Evolutionary conservation across 2,329 filamentous ascomycete species (phyloP), one percentile per base, ranked within the genome.

Genomic region (Aspergillaceae sp.): DNA sequence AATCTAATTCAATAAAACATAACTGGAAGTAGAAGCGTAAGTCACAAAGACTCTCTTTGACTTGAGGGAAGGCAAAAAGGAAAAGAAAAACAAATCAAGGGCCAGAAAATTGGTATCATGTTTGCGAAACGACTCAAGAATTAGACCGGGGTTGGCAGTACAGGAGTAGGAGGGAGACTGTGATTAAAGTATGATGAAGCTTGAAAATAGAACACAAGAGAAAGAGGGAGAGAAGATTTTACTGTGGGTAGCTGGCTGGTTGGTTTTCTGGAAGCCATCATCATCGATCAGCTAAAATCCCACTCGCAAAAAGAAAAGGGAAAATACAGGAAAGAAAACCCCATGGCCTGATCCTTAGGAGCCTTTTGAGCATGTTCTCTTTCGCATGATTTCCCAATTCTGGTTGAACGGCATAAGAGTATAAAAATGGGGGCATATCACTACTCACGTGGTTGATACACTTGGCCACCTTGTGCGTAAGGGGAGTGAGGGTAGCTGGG

Each of bases 381-480:
- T 38, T 38, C 36, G 27, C 36, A 38, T 38, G 36, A 38, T 38
- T 38, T 7, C 36, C 36, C 36, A 28, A 38, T 38, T 9, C 36
- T 38, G 36, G 19, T 38, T 9, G 10, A 38, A 38, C 36, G 7
- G 27, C 26, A 19, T n/a, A 28, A 28, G 55, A 56, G 53, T 38
- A 54, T 45, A 47, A 48, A 48, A 51, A 51, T 43, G 52, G 51
- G 45, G 50, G 7, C 9, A 27, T 51, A 50, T 19, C 19, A 44
- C 61, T 69, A 73, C 68, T 74, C 69, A 70, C 71, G 70, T 66
- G 69, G 69, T 59, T 71, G 70, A 57, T 73, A 74, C 56, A 74
- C 71, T 57, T 73, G 72, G 53, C 67, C 69, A 59, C 67, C 69
- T 59, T 74, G 71, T 42, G 61, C 68, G 55, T 74, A 74, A 27